Evolutionary conservation across 179 eudicot genomes (phyloP).

Genomic region (Sideroxylon spinosum): DNA sequence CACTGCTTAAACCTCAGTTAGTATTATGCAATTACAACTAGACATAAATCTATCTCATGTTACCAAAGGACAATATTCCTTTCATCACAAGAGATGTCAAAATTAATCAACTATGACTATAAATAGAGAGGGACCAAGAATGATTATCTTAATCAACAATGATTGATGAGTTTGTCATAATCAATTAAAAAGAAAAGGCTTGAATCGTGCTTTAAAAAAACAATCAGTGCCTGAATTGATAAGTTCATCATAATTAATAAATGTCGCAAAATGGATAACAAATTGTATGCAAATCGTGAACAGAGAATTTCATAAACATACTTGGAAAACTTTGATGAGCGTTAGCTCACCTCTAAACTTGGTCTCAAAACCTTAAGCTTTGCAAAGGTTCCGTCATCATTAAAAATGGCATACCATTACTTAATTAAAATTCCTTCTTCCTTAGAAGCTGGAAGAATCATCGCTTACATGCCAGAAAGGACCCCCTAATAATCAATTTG

Average conservation of each 20-base stretch:
- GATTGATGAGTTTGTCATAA: too few relatives aligned
- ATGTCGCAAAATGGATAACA: neutral
- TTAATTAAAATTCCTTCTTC: conserved; percentile 95
- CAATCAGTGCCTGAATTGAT: neutral
- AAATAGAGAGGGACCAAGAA: too few relatives aligned
- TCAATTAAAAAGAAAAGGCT: neutral
- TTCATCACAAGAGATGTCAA: too few relatives aligned
- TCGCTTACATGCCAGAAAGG: conserved; percentile 55
- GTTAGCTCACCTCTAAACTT: conserved; percentile 99
- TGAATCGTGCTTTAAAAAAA: neutral
- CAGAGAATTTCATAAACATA: conserved; percentile 23
- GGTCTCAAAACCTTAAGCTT: conserved; percentile 99
- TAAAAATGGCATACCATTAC: conserved; percentile 96
- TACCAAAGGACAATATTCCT: too few relatives aligned
- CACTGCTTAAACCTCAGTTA: too few relatives aligned
- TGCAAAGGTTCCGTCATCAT: conserved; percentile 97
- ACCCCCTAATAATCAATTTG: neutral
- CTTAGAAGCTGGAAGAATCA: conserved; percentile 74
- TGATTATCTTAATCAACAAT: too few relatives aligned
- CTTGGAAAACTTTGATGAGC: conserved; percentile 99
- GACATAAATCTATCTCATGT: too few relatives aligned
- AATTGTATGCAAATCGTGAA: neutral
- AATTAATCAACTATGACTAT: too few relatives aligned
- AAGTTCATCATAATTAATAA: neutral
- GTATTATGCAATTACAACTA: too few relatives aligned